Evolutionary conservation across 495 filamentous ascomycete genomes (phyloP), one percentile per base, ranked within the genome.

Genomic region (Chaetomidium leptoderma): DNA sequence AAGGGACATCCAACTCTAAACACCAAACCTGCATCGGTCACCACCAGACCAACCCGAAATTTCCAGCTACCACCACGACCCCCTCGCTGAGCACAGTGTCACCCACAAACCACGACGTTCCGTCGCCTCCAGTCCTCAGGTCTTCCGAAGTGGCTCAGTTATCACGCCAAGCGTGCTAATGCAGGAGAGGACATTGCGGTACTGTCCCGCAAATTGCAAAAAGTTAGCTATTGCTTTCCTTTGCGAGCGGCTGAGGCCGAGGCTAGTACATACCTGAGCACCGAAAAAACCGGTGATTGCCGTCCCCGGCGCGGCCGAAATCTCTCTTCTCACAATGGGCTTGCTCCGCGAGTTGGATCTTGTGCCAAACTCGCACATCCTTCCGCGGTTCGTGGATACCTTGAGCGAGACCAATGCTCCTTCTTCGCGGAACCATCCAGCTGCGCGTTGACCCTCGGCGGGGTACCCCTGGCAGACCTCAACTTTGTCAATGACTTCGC

Each of bases 241-340:
- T 5, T 40, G 14, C 3, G 14, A 19, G 10, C 37, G 17, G 16
- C 37, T 4, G 37, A 17, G 37, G 8, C 37, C 16, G 16, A 21
- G 17, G 17, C n/a, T n/a, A n/a, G n/a, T 30, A 29, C 44, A 21
- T 48, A 32, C 45, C 45, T 33, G 45, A 32, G 45, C 45, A 48
- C 45, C 45, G 27, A 32, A 48, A 32, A 48, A 32, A 4, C 45
- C 45, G 6, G 27, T 48, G 16, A 48, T 48, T 32, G 10, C 44
- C 4, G 24, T 29, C 9, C 44, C 44, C 1, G 44, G n/a, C 0
- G 27, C 27, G n/a, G 45, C 45, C 27, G 10, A 5, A 21, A 48
- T 32, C 45, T 32, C 16, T 24, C n/a, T 32, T 48, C 5, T 6
- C 45, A 48, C 45, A 19, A 48, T 32, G 16, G 6, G 4, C 29